A percentile compares a stretch with the other conserved stretches of the same genome.
Conservation (phyloP, 306 rosid genomes). For the Neltuma alba region DNA sequence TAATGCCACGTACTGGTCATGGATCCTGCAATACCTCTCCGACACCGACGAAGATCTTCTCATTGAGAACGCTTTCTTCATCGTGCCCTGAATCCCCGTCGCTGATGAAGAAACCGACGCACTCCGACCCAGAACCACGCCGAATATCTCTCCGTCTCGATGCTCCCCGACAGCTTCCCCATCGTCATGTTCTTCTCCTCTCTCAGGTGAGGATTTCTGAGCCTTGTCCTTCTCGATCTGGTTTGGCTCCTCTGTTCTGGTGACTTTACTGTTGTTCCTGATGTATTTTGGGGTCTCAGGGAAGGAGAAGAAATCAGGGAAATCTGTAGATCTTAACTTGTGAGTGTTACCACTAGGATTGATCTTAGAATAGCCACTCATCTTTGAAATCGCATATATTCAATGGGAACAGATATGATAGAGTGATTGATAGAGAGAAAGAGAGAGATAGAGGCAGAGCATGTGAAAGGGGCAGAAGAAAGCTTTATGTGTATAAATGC, state of each 20-base stretch:
- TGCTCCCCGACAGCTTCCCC: neutral
- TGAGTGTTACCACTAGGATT: conserved; percentile 24
- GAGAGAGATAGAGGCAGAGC: neutral
- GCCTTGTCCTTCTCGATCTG: conserved; percentile 12
- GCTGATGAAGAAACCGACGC: conserved; percentile 53
- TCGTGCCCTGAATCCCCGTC: conserved; percentile 47
- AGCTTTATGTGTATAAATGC: neutral
- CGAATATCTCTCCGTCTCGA: conserved; percentile 43
- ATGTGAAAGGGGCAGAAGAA: neutral
- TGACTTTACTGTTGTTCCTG: neutral
- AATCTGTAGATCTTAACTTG: conserved; percentile 64
- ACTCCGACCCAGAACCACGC: conserved; percentile 43
- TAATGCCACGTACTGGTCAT: conserved; percentile 55
- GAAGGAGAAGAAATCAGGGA: conserved; percentile 45
- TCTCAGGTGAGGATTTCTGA: neutral
- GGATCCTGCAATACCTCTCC: conserved; percentile 80
- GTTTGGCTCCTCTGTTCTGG: neutral
- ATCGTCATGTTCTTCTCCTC: neutral
- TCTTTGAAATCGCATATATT: neutral
- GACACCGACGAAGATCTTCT: conserved; percentile 79
- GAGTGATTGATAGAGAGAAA: neutral
- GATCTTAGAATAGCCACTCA: conserved; percentile 64
- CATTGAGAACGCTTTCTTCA: conserved; percentile 70
- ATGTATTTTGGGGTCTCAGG: conserved; percentile 34
- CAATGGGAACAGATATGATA: neutral